A percentile compares a stretch with the other conserved stretches of the same genome.
Conservation (phyloP, 1,284 basidiomycete species). For the Thelephora terrestris region DNA sequence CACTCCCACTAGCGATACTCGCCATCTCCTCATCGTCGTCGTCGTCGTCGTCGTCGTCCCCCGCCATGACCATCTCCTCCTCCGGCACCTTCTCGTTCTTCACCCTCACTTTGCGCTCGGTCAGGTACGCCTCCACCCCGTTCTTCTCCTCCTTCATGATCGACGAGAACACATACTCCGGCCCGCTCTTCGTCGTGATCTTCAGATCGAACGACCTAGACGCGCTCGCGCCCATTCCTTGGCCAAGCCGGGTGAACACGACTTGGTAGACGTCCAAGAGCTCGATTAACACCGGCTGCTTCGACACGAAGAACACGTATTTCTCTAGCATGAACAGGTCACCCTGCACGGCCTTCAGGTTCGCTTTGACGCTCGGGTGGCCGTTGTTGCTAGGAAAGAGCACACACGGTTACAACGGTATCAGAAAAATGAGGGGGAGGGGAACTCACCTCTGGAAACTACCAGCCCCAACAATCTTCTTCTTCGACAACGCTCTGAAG, state of each 20-base stretch:
- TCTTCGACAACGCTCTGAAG: constrained; percentile 84
- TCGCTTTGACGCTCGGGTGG: constrained; percentile 86
- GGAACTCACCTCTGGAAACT: constrained; percentile 68
- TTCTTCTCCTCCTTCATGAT: constrained; percentile 96
- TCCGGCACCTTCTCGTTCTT: constrained; percentile 97
- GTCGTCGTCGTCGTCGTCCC: constrained; percentile 64
- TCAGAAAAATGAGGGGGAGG: too few relatives aligned
- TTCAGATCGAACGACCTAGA: constrained; percentile 94
- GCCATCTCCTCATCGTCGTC: constrained; percentile 84
- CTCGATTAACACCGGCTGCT: constrained; percentile 89
- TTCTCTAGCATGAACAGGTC: constrained; percentile 98
- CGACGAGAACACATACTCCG: constrained; percentile 85
- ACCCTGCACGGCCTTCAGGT: constrained; percentile 95
- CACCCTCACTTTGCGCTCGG: constrained; percentile 84
- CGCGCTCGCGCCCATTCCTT: constrained; percentile 71
- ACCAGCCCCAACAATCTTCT: constrained; percentile 85
- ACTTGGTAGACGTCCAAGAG: constrained; percentile 88
- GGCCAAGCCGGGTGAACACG: constrained; percentile 92
- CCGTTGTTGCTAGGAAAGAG: constrained; percentile 47
- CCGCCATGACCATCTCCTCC: constrained; percentile 64
- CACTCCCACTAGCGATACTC: constrained; percentile 54
- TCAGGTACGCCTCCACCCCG: constrained; percentile 75
- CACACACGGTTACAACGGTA: not conserved
- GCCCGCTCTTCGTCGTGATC: constrained; percentile 74
- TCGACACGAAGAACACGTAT: constrained; percentile 96